These are phyloP conservation scores for Phialophora chinensis DNA, from an alignment of 2,329 filamentous ascomycete species.

Conservation along the genomic window DNA sequence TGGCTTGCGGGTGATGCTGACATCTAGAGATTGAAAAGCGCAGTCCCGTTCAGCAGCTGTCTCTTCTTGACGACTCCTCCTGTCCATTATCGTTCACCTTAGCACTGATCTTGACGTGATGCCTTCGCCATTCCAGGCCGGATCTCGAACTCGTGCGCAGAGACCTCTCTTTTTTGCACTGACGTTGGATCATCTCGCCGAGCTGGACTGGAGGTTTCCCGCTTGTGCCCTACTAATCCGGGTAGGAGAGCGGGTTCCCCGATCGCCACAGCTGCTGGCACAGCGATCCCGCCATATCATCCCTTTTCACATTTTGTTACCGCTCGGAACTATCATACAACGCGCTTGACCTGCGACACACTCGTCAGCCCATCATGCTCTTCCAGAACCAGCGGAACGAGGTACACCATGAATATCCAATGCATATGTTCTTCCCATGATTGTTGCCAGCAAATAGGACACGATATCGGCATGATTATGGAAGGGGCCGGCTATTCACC, in stretches of 20 bases:
- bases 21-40: not conserved
- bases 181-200: not conserved
- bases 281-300: not conserved
- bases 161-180: not conserved
- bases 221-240: not conserved
- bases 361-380: slow-evolving; percentile 27
- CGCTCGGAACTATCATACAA: slow-evolving; percentile 47
- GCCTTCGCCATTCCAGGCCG: not conserved
- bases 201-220: not conserved
- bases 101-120: not conserved
- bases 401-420: not conserved
- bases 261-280: not conserved
- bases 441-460: not conserved
- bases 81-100: not conserved
- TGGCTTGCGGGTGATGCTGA: not conserved
- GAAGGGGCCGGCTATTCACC: slow-evolving; percentile 52
- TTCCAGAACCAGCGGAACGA: not conserved
- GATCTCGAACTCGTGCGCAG: not conserved
- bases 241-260: not conserved
- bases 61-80: not conserved
- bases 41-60: not conserved
- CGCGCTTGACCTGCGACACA: slow-evolving; percentile 52
- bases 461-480: slow-evolving; percentile 18
- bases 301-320: not conserved
- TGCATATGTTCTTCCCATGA: not conserved